Percentiles rank a stretch among this genome's conserved stretches.
These are phyloP conservation scores for Psilocybe azurescens DNA, from an alignment of 768 basidiomycete genomes.

Conservation along the genomic window DNA sequence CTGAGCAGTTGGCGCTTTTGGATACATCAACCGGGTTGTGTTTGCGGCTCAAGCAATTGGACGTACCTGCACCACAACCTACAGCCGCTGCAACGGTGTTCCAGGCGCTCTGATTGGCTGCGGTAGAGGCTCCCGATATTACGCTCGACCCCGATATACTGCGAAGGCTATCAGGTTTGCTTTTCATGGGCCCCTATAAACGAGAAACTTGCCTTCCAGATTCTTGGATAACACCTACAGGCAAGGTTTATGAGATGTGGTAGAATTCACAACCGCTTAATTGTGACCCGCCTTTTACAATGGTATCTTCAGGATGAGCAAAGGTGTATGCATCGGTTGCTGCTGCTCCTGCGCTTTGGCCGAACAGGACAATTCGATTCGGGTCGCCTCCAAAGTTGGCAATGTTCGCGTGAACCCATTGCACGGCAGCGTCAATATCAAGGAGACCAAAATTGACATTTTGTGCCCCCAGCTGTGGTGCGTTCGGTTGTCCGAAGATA, in stretches of 20 bases:
- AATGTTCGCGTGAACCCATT: conserved; percentile 54
- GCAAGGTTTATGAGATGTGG: not conserved
- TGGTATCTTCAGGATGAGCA: conserved; percentile 38
- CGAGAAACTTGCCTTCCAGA: conserved; percentile 36
- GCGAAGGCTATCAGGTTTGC: not conserved
- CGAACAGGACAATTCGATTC: conserved; percentile 38
- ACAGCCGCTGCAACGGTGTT: conserved; percentile 33
- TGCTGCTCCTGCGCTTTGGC: conserved; percentile 41
- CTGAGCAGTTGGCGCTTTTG: conserved; percentile 23
- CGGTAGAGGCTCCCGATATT: not conserved
- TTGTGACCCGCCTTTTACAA: conserved; percentile 28
- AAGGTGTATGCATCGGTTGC: conserved; percentile 39
- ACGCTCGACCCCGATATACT: not conserved
- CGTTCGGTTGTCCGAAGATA: conserved; percentile 43
- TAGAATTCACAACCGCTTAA: not conserved
- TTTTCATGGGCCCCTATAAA: not conserved
- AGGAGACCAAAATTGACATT: conserved; percentile 41
- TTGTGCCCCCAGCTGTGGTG: conserved; percentile 35
- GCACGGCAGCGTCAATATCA: conserved; percentile 41
- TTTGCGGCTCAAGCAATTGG: not conserved
- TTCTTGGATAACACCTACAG: conserved; percentile 38
- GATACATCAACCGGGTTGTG: not conserved
- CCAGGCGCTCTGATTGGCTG: conserved; percentile 31
- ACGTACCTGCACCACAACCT: conserved; percentile 37
- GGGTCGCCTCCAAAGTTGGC: conserved; percentile 47